A percentile compares a stretch with the other conserved stretches of the same genome.
Conservation (phyloP, 768 basidiomycete species). For the Sporobolomyces roseus region DNA sequence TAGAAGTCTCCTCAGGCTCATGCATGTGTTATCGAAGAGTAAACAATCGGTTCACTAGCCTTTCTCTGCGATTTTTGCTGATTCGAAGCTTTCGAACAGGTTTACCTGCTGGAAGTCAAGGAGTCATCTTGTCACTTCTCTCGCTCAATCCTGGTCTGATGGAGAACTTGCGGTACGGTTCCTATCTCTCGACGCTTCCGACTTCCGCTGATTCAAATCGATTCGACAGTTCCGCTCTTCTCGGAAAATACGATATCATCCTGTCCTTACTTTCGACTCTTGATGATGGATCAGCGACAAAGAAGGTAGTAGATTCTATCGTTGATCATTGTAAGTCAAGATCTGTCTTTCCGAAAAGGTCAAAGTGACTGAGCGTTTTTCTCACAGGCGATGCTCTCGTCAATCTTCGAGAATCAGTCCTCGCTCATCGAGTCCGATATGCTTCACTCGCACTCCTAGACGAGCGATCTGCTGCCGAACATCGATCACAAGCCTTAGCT, state of each 20-base stretch:
- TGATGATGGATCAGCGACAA: constrained; percentile 78
- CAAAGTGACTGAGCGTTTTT: background rate
- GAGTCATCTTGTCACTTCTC: constrained; percentile 64
- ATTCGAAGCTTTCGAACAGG: constrained; percentile 2
- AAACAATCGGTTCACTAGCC: constrained; percentile 39
- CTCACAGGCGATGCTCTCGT: constrained; percentile 77
- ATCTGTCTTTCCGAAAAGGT: background rate
- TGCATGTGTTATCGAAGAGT: constrained; percentile 52
- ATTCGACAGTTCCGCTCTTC: constrained; percentile 68
- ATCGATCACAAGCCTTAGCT: constrained; percentile 34
- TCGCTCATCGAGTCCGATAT: constrained; percentile 77
- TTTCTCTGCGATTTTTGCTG: background rate
- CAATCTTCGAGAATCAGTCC: constrained; percentile 83
- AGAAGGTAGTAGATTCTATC: constrained; percentile 81
- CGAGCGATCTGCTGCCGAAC: constrained; percentile 47
- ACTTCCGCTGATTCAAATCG: background rate
- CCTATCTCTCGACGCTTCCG: background rate
- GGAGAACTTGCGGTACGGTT: constrained; percentile 57
- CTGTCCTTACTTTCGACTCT: constrained; percentile 88
- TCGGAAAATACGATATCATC: constrained; percentile 84
- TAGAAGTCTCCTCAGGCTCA: constrained; percentile 49
- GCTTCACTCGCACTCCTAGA: constrained; percentile 69
- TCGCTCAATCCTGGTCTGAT: constrained; percentile 73
- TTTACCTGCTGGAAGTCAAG: constrained; percentile 20
- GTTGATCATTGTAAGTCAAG: constrained; percentile 66